Evolutionary conservation across 2,329 filamentous ascomycete species (phyloP).

Genomic region (Chaetomium olivaceum): DNA sequence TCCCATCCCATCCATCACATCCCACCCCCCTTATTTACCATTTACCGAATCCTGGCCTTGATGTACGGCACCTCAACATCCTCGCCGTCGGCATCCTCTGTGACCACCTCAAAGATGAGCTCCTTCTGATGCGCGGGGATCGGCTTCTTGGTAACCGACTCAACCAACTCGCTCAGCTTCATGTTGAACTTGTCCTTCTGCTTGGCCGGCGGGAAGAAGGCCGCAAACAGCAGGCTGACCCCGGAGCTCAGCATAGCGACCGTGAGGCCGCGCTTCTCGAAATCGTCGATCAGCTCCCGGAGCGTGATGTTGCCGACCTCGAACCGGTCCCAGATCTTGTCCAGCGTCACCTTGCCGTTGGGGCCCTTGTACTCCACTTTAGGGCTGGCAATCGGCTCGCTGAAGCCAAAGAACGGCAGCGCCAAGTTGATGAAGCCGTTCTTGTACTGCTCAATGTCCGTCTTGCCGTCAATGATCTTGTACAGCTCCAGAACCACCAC

Average conservation of each 20-base stretch:
- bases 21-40: neutral
- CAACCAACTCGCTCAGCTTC: slow-evolving; percentile 86
- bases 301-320: slow-evolving; percentile 86
- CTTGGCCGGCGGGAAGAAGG: slow-evolving; percentile 79
- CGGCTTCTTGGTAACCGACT: slow-evolving; percentile 86
- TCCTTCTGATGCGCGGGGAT: slow-evolving; percentile 92
- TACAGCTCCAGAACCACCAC: slow-evolving; percentile 90
- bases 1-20: neutral
- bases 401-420: slow-evolving; percentile 96
- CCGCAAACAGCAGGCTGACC: slow-evolving; percentile 89
- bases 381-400: slow-evolving; percentile 89
- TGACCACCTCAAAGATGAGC: slow-evolving; percentile 93
- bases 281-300: slow-evolving; percentile 77
- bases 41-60: slow-evolving; percentile 71
- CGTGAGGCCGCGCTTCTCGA: slow-evolving; percentile 75
- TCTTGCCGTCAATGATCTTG: slow-evolving; percentile 95
- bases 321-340: slow-evolving; percentile 98
- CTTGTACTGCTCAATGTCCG: slow-evolving; percentile 98
- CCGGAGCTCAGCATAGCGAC: slow-evolving; percentile 97
- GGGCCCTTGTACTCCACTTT: slow-evolving; percentile 87
- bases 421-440: slow-evolving; percentile 98
- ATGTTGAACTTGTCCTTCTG: slow-evolving; percentile 78
- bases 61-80: slow-evolving; percentile 98
- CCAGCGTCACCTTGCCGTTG: slow-evolving; percentile 76
- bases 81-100: slow-evolving; percentile 83